Conservation (phyloP, 2,329 filamentous ascomycete species). For the Trichoderma polysporum region DNA sequence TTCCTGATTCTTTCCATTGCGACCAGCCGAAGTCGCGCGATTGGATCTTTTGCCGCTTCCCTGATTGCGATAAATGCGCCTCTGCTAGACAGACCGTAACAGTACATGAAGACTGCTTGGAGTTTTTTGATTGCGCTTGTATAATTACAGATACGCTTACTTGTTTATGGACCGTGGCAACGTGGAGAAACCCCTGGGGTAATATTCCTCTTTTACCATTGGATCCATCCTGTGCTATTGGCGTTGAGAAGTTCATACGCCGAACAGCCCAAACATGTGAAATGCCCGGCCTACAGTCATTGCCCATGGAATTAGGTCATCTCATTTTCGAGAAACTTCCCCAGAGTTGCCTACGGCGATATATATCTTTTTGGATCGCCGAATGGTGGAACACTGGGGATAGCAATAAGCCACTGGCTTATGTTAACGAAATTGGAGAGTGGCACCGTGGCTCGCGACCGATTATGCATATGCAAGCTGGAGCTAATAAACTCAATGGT, state of each 20-base stretch:
- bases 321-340: not conserved
- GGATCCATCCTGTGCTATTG: not conserved
- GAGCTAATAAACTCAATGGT: not conserved
- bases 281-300: not conserved
- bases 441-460: not conserved
- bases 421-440: not conserved
- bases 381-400: not conserved
- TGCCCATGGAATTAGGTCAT: not conserved
- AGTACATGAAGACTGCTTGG: not conserved
- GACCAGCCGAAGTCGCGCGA: not conserved
- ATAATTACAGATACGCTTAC: not conserved
- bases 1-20: not conserved
- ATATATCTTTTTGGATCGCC: not conserved
- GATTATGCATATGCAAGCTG: not conserved
- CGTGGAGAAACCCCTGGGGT: not conserved
- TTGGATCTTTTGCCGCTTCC: not conserved
- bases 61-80: not conserved
- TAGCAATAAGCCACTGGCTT: not conserved
- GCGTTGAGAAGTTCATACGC: not conserved
- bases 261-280: not conserved
- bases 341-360: not conserved
- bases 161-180: not conserved
- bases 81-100: not conserved
- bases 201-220: not conserved
- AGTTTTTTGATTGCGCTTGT: not conserved